Evolutionary conservation across 2,329 filamentous ascomycete genomes (phyloP), one percentile per base, ranked within the genome.

Genomic region (Paracorniculantispora psalliotae): DNA sequence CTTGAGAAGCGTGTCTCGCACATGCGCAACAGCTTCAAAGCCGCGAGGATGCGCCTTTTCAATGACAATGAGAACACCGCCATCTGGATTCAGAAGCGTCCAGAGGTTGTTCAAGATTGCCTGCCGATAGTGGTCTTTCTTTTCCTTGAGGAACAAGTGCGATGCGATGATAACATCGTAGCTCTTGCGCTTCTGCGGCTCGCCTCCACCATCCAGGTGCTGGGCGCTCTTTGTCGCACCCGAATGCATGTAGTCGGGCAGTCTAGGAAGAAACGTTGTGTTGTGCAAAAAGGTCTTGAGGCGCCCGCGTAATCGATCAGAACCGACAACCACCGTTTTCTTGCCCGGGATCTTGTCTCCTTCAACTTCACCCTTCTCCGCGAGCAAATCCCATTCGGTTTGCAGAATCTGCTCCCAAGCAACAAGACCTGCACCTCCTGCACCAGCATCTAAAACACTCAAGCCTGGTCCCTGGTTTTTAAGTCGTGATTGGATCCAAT

Each of bases 11-110:
- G 90, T 85, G 44, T 92, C 82, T 52, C 94, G 86, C 6, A 92
- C 92, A 50, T 89, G 89, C 12, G 91, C 93, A 43, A 99, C 85
- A 15, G 91, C 90, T 71, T 97, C 94, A 65, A 99, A 99, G 0
- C 94, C 94, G 46, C 91, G 85, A 13, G 92, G 90, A 13, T 96
- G 84, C 0, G 92, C 94, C 72, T 97, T 97, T 71, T 99, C 94
- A 23, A 97, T 76, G 3, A 97, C 75, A 51, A 97, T 84, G 4
- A 99, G 79, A 15, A 99, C 83, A 37, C 94, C 94, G 1, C 93
- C 93, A 19, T 92, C 81, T 1, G 89, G 89, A 55, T 89, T 90
- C 4, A 97, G 79, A 53, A 97, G 79, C 15, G 85, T 87, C 94
- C 94, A 99, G 1, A 97, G 82, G 61, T 96, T 96, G 68, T 96